Evolutionary conservation across 2,329 filamentous ascomycete species (phyloP), one percentile per base, ranked within the genome.

Genomic region (Aspergillus sp.): DNA sequence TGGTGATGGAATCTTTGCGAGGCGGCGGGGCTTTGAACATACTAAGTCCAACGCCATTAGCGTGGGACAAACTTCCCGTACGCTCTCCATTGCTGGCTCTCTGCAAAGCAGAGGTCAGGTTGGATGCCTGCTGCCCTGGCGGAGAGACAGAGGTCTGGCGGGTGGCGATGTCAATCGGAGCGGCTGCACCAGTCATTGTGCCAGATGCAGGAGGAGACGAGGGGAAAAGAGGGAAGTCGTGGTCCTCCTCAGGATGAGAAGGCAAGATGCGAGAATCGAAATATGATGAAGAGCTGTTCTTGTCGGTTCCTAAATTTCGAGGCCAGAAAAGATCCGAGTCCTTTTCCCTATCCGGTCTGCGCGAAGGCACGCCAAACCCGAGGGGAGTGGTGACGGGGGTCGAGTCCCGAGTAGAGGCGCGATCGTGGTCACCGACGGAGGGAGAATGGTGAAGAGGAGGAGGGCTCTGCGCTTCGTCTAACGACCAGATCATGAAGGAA

Each of bases 21-120:
- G 69, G 70, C 48, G 62, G 60, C 9, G 61, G 58, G 13, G 64
- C 50, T 44, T 66, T 70, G 49, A 69, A 68, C 29, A 64, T 60
- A 42, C 59, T 63, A 48, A 66, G 54, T 26, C 54, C 66, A 42
- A 56, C 57, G 37, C 67, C 68, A 37, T 65, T 62, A 46, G 74
- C 66, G 57, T 69, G 70, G 47, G 74, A 69, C 45, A 67, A 56
- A 42, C 69, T 69, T 8, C 69, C 64, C 33, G 60, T 57, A n/a
- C 66, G 65, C 47, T 69, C 68, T 46, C 64, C 62, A 45, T 64
- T 70, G 31, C 64, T 63, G 36, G 67, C 72, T 43, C 73, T 70
- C 56, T 80, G 77, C 45, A 84, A 66, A 38, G 80, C 79, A 37
- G 77, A 80, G 5, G 79, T 83, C 52, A 83, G 68, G 56, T 81